Evolutionary conservation across 148 eudicot genomes (phyloP), one percentile per base, ranked within the genome.

Genomic region (Rhododendron mucronatum): DNA sequence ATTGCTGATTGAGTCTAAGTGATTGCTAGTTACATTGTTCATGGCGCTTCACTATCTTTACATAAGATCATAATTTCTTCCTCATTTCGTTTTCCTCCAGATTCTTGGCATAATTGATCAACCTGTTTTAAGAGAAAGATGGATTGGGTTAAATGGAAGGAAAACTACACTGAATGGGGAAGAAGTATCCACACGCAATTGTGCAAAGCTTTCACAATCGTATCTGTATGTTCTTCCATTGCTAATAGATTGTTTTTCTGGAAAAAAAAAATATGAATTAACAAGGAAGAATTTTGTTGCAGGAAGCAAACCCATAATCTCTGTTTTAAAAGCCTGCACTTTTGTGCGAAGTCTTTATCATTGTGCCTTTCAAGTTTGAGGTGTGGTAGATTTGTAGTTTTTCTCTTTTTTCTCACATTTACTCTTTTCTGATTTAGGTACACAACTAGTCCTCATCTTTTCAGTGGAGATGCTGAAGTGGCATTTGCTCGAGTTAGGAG

Each of bases 381-480:
- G 55, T 39, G 18, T 45, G 33, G 55, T n/a, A 35, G 33, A 33
- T 7, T 28, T 69, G 71, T 35, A n/a, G 57, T 11, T 18, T 47
- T 4, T 69, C 77, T 51, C 39, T 16, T 45, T 10, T 78, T 83
- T 41, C 78, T 65, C 79, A 69, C 47, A 47, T 76, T 86, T 79
- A 83, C 88, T 44, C 78, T 53, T 86, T 88, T 88, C 75, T 85
- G 71, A 76, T 89, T 55, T 85, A 96, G 99, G 95, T 96, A 96
- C 91, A 96, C 99, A 44, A 94, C 99, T 85, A 96, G 99, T 82
- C 99, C 98, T 75, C 99, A 97, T 91, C 90, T 94, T 74, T 97
- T 97, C 86, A 90, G 86, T 65, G 98, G 93, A 87, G 92, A 87
- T 86, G 95, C 98, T 83, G 96, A 91, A 88, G 91, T 90, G 57